A percentile compares a stretch with the other conserved stretches of the same genome.
These are phyloP conservation scores for Metschnikowia anglica DNA, from an alignment of 805 yeast species.

Conservation along the genomic window DNA sequence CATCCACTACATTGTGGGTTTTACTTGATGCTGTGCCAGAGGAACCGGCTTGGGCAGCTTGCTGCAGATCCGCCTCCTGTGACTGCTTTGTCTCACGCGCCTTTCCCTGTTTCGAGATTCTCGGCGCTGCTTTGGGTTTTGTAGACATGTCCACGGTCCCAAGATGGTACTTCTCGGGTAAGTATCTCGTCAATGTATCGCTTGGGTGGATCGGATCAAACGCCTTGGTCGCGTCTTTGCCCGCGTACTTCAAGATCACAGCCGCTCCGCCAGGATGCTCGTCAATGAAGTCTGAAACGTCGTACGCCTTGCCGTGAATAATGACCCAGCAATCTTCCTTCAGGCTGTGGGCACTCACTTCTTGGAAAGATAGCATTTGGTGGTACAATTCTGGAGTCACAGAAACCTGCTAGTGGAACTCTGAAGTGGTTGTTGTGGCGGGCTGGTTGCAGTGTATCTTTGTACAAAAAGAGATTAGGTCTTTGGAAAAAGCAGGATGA, in stretches of 20 bases:
- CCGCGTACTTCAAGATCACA: slow-evolving; percentile 52
- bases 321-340: slow-evolving; percentile 80
- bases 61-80: too few relatives aligned
- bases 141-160: slow-evolving; percentile 35
- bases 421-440: too few relatives aligned
- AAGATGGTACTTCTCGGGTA: slow-evolving; percentile 44
- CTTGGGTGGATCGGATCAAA: slow-evolving; percentile 90
- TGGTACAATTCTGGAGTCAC: too few relatives aligned
- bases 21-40: neutral
- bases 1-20: slow-evolving; percentile 14
- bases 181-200: slow-evolving; percentile 68
- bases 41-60: neutral
- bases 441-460: too few relatives aligned
- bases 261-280: slow-evolving; percentile 64
- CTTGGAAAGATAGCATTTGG: slow-evolving; percentile 23
- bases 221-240: slow-evolving; percentile 65
- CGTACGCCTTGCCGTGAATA: slow-evolving; percentile 75
- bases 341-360: slow-evolving; percentile 48
- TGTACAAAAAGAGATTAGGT: too few relatives aligned
- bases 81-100: too few relatives aligned
- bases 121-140: slow-evolving; percentile 10
- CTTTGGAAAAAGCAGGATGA: too few relatives aligned
- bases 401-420: too few relatives aligned
- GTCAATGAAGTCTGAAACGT: slow-evolving; percentile 61
- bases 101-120: neutral